Conservation (phyloP, 2,329 filamentous ascomycete genomes). For the Sporothrix pseudoabietina region DNA sequence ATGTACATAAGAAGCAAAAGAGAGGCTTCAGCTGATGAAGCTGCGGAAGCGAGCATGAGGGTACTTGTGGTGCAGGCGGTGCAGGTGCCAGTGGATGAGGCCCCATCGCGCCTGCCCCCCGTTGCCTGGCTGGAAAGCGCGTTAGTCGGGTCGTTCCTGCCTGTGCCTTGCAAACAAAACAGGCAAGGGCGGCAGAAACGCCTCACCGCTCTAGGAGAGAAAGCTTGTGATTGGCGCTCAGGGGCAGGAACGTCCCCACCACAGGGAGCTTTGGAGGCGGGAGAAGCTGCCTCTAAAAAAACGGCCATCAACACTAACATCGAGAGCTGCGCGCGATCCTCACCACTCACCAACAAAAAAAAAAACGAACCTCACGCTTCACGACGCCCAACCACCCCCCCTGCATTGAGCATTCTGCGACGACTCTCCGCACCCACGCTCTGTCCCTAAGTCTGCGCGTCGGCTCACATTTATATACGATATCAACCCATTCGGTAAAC, state of each 20-base stretch:
- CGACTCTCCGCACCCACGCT: background rate
- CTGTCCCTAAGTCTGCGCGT: background rate
- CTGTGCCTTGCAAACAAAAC: constrained; percentile 26
- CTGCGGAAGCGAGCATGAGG: background rate
- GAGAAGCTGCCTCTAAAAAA: constrained; percentile 30
- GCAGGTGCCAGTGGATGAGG: background rate
- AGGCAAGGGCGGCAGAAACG: constrained; percentile 30
- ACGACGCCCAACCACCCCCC: background rate
- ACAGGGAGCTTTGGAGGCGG: constrained; percentile 29
- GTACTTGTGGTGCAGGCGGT: background rate
- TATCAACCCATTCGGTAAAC: background rate
- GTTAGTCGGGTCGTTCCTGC: constrained; percentile 25
- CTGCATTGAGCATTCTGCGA: constrained; percentile 23
- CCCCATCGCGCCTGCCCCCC: constrained; percentile 18
- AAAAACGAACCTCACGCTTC: constrained; percentile 10
- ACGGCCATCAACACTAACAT: constrained; percentile 28
- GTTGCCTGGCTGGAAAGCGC: constrained; percentile 28
- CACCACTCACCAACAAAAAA: background rate
- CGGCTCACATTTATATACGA: background rate
- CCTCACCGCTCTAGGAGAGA: constrained; percentile 30
- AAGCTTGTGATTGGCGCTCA: constrained; percentile 27
- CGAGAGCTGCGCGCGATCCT: constrained; percentile 21
- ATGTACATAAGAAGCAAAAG: constrained; percentile 11
- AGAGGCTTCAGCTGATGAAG: constrained; percentile 1
- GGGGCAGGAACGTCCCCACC: constrained; percentile 24